Evolutionary conservation across 1,139 yeast genomes (phyloP), one percentile per base, ranked within the genome.

Genomic region (Groenewaldozyma auringiensis): DNA sequence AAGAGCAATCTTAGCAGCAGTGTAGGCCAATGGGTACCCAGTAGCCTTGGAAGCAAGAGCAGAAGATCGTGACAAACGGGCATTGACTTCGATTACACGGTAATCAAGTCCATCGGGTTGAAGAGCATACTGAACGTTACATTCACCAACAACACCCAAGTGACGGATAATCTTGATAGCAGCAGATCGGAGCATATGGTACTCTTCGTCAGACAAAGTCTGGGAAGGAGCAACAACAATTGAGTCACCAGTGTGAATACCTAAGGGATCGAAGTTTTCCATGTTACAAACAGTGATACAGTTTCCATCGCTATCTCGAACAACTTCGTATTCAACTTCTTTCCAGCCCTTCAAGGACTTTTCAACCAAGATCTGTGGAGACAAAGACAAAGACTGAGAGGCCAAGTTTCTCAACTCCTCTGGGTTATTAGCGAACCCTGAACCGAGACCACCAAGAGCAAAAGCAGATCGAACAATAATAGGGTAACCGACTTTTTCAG

Each of bases 161-260:
- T 92, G 98, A 69, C 97, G 87, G 59, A 92, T 92, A 61, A 92
- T 87, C 69, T 92, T 92, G 65, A 92, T 87, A 43, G 98, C 98
- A 49, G 98, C 95, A 47, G 94, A 75, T 73, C 98, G 83, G 64
- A 92, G 79, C 97, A 92, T 89, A 69, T 92, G 95, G 68, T 87
- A 92, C 65, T 92, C 98, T 66, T 89, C 95, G 66, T 92, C 98
- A 42, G 95, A 83, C 58, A 92, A 73, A 40, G 98, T 92, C 70
- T 92, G 98, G 37, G 97, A 88, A 44, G 98, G 98, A 47, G 98
- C 98, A 61, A 92, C 96, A 46, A 92, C 98, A 62, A 92, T 92
- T 40, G 98, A 92, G 67, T 92, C 98, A 72, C 98, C 98, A 50
- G 98, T 92, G 69, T 92, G 98, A 58, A 94, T 83, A 59, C 98